Conservation (phyloP, 1,139 yeast genomes). For the Hyphopichia buzzinii region DNA sequence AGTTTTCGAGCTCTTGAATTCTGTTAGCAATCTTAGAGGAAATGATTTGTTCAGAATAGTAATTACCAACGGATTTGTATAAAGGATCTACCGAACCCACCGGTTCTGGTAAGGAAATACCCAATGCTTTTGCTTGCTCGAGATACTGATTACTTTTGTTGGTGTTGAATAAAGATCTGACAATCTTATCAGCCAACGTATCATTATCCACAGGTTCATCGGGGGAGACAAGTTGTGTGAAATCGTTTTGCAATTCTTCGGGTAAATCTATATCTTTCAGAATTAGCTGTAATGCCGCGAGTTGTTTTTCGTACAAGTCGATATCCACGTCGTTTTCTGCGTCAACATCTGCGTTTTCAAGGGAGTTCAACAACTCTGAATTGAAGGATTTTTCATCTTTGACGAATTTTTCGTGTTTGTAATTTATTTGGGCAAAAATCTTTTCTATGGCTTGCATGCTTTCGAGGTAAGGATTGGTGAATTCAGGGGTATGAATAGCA, state of each 20-base stretch:
- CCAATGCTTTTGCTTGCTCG: slow-evolving; percentile 29
- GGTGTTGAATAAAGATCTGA: slow-evolving; percentile 13
- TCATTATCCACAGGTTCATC: slow-evolving; percentile 3
- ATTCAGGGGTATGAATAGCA: slow-evolving; percentile 7
- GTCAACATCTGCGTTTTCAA: slow-evolving; percentile 8
- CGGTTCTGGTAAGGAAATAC: slow-evolving; percentile 28
- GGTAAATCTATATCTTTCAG: slow-evolving; percentile 81
- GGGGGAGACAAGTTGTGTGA: slow-evolving; percentile 7
- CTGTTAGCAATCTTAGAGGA: slow-evolving; percentile 64
- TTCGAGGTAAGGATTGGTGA: slow-evolving; percentile 18
- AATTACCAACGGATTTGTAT: slow-evolving; percentile 34
- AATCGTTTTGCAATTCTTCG: slow-evolving; percentile 31
- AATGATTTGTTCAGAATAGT: slow-evolving; percentile 50
- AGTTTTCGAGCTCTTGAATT: slow-evolving; percentile 67
- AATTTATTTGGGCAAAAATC: slow-evolving; percentile 29
- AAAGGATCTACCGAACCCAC: slow-evolving; percentile 19
- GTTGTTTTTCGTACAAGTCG: slow-evolving; percentile 59
- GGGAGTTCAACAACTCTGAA: slow-evolving; percentile 11
- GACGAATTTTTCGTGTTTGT: slow-evolving; percentile 24
- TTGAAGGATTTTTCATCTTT: slow-evolving; percentile 24
- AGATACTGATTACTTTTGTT: slow-evolving; percentile 20
- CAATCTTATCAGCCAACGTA: slow-evolving; percentile 2
- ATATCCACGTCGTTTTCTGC: slow-evolving; percentile 35
- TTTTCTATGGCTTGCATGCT: slow-evolving; percentile 30
- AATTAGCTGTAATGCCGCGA: slow-evolving; percentile 71